These are phyloP conservation scores for Microthyrium microscopicum DNA, from an alignment of 2,329 filamentous ascomycete genomes.

Conservation along the genomic window DNA sequence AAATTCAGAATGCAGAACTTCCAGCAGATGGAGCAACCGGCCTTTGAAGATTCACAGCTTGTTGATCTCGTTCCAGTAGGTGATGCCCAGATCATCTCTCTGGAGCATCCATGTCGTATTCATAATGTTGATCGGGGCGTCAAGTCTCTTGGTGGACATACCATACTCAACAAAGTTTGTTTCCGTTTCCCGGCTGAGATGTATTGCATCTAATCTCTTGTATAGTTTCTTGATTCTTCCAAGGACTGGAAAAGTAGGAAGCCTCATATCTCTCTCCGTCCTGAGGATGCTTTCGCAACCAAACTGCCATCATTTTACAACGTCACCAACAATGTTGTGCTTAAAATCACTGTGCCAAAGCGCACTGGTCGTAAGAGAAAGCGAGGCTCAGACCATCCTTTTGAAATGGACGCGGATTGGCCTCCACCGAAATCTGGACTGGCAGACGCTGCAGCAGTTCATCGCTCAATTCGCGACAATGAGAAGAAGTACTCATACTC, in stretches of 20 bases:
- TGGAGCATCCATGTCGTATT: slow-evolving; percentile 53
- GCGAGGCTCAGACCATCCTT: slow-evolving; percentile 54
- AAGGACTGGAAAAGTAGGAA: slow-evolving; percentile 17
- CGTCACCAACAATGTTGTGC: slow-evolving; percentile 63
- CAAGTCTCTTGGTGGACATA: slow-evolving; percentile 41
- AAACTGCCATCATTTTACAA: slow-evolving; percentile 63
- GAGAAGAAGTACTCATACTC: slow-evolving; percentile 48
- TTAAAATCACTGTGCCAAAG: slow-evolving; percentile 76
- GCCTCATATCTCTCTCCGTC: slow-evolving; percentile 58
- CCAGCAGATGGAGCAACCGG: too few relatives aligned
- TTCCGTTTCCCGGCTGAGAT: not conserved
- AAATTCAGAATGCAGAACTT: too few relatives aligned
- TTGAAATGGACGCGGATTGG: slow-evolving; percentile 15
- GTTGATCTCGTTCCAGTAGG: slow-evolving; percentile 35
- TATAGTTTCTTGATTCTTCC: slow-evolving; percentile 8
- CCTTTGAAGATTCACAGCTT: too few relatives aligned
- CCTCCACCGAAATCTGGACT: not conserved
- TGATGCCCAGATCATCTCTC: slow-evolving; percentile 35
- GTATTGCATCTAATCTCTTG: not conserved
- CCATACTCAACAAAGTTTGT: slow-evolving; percentile 35
- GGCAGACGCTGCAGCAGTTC: slow-evolving; percentile 24
- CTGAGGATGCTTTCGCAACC: slow-evolving; percentile 62
- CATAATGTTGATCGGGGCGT: slow-evolving; percentile 48
- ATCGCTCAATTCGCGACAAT: slow-evolving; percentile 56
- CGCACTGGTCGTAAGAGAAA: slow-evolving; percentile 76